phyloP scores from a whole-genome alignment of 2,329 filamentous ascomycete species.

The Colletotrichum horii region DNA sequence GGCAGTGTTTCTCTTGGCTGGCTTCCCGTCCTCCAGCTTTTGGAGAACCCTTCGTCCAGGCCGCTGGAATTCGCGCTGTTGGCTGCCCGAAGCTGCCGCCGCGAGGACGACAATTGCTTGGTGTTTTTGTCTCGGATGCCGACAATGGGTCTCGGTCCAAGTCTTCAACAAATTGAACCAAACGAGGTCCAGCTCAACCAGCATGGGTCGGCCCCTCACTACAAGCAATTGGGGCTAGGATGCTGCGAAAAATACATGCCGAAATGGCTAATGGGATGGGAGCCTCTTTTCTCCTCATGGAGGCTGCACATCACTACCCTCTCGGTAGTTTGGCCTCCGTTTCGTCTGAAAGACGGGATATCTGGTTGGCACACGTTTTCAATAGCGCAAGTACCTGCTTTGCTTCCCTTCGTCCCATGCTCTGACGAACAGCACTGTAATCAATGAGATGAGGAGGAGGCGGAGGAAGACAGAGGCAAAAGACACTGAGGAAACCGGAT shows the following conservation, averaged over 20 bases:
- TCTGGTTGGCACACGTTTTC: neutral
- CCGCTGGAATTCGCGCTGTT: neutral
- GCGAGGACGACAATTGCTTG: neutral
- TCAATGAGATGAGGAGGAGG: neutral
- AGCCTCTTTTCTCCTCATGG: neutral
- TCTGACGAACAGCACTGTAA: neutral
- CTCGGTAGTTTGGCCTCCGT: neutral
- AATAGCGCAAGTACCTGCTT: neutral
- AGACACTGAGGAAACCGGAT: neutral
- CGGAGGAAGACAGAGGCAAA: neutral
- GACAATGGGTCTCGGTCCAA: neutral
- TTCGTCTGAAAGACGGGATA: slow-evolving; percentile 3
- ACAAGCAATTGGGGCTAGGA: neutral
- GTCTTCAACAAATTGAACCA: neutral
- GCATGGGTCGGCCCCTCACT: neutral
- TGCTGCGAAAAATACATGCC: neutral
- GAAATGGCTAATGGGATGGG: neutral
- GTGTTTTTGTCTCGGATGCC: neutral
- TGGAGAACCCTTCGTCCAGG: neutral
- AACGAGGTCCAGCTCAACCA: neutral
- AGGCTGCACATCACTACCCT: neutral
- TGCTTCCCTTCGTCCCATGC: neutral
- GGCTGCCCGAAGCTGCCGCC: neutral
- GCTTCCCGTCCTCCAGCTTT: neutral
- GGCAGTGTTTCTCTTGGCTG: neutral